Percentiles rank a stretch among this genome's conserved stretches.
phyloP scores from a whole-genome alignment of 192 early-diverging fungal species.

The Coemansia sp. region DNA sequence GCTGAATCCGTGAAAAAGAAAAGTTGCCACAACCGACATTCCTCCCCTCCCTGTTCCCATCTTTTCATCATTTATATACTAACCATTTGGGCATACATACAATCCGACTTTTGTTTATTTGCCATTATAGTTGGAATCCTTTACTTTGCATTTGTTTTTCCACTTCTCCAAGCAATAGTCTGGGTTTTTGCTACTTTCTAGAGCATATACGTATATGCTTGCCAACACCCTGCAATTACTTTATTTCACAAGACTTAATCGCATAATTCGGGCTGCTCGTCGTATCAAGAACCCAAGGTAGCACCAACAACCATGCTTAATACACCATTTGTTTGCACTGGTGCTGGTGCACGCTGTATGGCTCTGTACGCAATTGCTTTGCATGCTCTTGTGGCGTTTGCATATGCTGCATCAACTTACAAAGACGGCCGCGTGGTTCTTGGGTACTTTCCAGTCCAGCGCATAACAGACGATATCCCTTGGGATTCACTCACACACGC shows the following conservation, averaged over 20 bases:
- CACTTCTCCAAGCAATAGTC: not conserved
- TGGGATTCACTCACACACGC: conserved; percentile 63
- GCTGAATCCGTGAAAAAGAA: not conserved
- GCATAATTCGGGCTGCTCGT: not conserved
- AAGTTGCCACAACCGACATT: not conserved
- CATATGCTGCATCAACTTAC: conserved; percentile 22
- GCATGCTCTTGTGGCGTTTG: not conserved
- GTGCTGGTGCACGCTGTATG: conserved; percentile 3
- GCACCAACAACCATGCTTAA: not conserved
- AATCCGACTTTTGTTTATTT: not conserved
- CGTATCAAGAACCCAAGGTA: not conserved
- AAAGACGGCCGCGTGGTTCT: conserved; percentile 44
- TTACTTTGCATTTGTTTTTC: not conserved
- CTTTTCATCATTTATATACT: not conserved
- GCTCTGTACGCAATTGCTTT: conserved; percentile 1
- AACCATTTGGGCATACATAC: conserved; percentile 1
- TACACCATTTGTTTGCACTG: not conserved
- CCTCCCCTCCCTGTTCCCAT: not conserved
- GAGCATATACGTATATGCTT: not conserved
- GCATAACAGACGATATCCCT: conserved; percentile 42
- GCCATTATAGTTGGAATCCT: not conserved
- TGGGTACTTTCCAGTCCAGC: conserved; percentile 54
- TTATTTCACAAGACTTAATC: not conserved
- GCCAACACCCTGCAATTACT: not conserved
- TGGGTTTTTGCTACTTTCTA: not conserved